Conservation (phyloP, 805 yeast species). For the Kuraishia cidri region DNA sequence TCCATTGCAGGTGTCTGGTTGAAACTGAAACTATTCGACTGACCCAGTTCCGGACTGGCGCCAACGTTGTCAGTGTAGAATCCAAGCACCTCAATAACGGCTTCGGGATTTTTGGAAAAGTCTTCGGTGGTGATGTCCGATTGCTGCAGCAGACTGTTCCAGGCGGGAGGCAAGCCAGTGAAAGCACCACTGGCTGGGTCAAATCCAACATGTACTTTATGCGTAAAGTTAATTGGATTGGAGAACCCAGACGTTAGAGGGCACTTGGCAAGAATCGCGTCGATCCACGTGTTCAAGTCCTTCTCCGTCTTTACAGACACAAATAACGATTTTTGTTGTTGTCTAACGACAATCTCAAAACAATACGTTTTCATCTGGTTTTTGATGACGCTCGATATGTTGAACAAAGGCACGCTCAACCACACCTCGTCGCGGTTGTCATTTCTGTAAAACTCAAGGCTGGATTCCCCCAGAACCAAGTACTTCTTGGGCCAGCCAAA, state of each 20-base stretch:
- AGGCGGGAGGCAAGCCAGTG: constrained; percentile 48
- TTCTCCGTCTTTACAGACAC: constrained; percentile 70
- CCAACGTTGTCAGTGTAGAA: constrained; percentile 33
- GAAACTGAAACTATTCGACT: background rate
- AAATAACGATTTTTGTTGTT: constrained; percentile 38
- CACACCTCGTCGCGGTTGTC: constrained; percentile 44
- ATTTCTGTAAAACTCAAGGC: constrained; percentile 64
- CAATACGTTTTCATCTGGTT: constrained; percentile 70
- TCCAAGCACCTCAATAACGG: constrained; percentile 52
- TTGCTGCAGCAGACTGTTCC: constrained; percentile 47
- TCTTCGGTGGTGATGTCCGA: constrained; percentile 55
- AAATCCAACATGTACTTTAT: constrained; percentile 83
- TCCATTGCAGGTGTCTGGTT: constrained; percentile 2
- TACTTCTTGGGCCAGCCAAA: constrained; percentile 91
- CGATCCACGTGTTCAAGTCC: constrained; percentile 86
- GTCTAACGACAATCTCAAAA: constrained; percentile 64
- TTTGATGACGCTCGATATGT: constrained; percentile 55
- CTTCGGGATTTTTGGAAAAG: constrained; percentile 55
- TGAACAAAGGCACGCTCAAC: constrained; percentile 44
- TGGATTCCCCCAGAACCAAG: constrained; percentile 67
- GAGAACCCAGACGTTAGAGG: constrained; percentile 62
- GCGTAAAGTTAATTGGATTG: constrained; percentile 90
- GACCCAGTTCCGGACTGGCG: no score
- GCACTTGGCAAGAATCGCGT: constrained; percentile 72
- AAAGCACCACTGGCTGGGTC: constrained; percentile 66